Percentiles rank a stretch among this genome's conserved stretches.
Evolutionary conservation across 2,329 filamentous ascomycete genomes (phyloP).

Genomic region (Clarireedia homoeocarpa): DNA sequence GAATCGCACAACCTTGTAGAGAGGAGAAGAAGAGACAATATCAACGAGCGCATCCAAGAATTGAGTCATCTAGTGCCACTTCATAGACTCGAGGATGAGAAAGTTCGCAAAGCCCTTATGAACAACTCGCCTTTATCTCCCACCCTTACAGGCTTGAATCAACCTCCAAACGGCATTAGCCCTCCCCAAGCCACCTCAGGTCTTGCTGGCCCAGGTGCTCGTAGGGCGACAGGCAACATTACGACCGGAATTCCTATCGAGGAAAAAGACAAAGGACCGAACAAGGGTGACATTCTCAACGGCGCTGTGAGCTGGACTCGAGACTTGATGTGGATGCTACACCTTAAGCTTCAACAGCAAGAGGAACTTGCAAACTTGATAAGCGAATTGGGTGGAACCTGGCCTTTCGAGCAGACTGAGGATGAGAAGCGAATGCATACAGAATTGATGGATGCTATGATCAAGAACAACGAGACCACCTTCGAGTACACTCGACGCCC

Average conservation of each 20-base stretch:
- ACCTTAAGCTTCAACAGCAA: conserved; percentile 82
- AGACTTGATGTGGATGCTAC: conserved; percentile 94
- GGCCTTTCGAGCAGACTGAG: conserved; percentile 77
- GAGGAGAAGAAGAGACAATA: conserved; percentile 89
- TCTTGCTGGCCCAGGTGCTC: conserved; percentile 74
- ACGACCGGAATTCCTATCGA: conserved; percentile 88
- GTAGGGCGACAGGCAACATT: conserved; percentile 76
- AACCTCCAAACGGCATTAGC: conserved; percentile 43
- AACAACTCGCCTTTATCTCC: conserved; percentile 88
- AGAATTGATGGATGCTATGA: conserved; percentile 79
- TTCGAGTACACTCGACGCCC: conserved; percentile 79
- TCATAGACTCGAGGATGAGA: conserved; percentile 93
- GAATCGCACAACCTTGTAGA: conserved; percentile 97
- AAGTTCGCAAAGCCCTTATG: conserved; percentile 87
- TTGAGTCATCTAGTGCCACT: conserved; percentile 86
- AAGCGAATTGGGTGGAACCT: conserved; percentile 61
- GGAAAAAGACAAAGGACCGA: conserved; percentile 96
- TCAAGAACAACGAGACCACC: conserved; percentile 64
- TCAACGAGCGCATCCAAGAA: conserved; percentile 97
- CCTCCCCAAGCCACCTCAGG: conserved; percentile 78
- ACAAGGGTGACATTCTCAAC: conserved; percentile 98
- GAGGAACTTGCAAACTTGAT: conserved; percentile 76
- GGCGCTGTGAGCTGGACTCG: conserved; percentile 95
- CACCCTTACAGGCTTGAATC: conserved; percentile 60
- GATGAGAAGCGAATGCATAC: conserved; percentile 95